Evolutionary conservation across 202 grass and related monocot genomes (phyloP).

Genomic region (Miscanthus sacchariflorus): DNA sequence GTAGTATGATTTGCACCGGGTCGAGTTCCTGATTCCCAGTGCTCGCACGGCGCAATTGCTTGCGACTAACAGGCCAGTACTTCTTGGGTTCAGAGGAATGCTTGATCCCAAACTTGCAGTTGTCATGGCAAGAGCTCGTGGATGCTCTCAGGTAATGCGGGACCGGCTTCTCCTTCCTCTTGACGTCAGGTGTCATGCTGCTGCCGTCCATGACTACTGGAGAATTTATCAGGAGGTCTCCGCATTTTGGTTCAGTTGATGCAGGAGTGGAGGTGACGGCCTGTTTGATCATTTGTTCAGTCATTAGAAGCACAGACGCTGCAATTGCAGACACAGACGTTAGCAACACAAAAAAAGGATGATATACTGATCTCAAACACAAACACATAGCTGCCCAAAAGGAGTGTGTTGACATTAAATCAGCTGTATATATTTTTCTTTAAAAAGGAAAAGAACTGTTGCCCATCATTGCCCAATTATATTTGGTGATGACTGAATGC

Average conservation of each 20-base stretch:
- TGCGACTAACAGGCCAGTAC: conserved; percentile 43
- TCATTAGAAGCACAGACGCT: conserved; percentile 56
- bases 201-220: conserved; percentile 3
- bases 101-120: conserved; percentile 74
- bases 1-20: neutral
- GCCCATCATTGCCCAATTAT: neutral
- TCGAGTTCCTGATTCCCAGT: conserved; percentile 3
- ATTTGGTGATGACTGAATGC: conserved; percentile 14
- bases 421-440: neutral
- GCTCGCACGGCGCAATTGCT: conserved; percentile 23
- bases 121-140: conserved; percentile 79
- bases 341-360: conserved; percentile 10
- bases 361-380: neutral
- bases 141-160: conserved; percentile 74
- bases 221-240: neutral
- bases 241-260: neutral
- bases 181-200: conserved; percentile 27
- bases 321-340: conserved; percentile 39
- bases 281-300: conserved; percentile 51
- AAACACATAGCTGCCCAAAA: neutral
- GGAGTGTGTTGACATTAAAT: neutral
- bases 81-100: conserved; percentile 70
- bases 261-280: conserved; percentile 9
- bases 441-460: neutral
- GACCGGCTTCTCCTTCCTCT: conserved; percentile 52